A percentile compares a stretch with the other conserved stretches of the same genome.
These are phyloP conservation scores for Dictyostelium capitatum DNA, from an alignment of 78 protist species.

Conservation along the genomic window DNA sequence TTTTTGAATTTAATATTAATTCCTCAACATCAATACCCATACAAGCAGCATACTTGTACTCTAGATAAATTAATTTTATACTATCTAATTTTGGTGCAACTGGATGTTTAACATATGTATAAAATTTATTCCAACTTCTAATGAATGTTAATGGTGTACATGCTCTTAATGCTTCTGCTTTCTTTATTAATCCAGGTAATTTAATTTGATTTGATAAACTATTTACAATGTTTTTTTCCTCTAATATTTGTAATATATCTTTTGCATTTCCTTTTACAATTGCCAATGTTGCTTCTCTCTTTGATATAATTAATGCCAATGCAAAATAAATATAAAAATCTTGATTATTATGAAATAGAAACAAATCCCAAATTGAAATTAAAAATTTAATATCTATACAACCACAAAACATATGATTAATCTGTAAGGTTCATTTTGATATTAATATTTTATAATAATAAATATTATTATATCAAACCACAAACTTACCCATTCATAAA, in stretches of 20 bases:
- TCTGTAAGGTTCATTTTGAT: not conserved
- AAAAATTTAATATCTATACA: slow-evolving; percentile 51
- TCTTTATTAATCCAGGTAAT: slow-evolving; percentile 53
- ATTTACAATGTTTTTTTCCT: slow-evolving; percentile 39
- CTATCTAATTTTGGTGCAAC: slow-evolving; percentile 39
- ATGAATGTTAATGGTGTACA: slow-evolving; percentile 63
- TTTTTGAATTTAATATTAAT: slow-evolving; percentile 54
- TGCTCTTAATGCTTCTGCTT: slow-evolving; percentile 33
- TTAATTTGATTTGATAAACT: slow-evolving; percentile 48
- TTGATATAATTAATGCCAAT: slow-evolving; percentile 42
- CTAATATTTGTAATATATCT: slow-evolving; percentile 28
- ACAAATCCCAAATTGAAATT: slow-evolving; percentile 60
- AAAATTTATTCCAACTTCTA: slow-evolving; percentile 60
- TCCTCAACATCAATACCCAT: slow-evolving; percentile 77
- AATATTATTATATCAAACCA: not conserved
- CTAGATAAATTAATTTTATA: slow-evolving; percentile 44
- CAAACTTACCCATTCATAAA: slow-evolving; percentile 64
- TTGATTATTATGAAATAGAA: slow-evolving; percentile 54
- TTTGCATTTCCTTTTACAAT: slow-evolving; percentile 25
- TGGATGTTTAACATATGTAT: slow-evolving; percentile 59
- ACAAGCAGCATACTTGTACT: slow-evolving; percentile 59
- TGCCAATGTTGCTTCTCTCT: slow-evolving; percentile 48
- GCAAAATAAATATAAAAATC: slow-evolving; percentile 71
- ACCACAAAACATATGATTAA: slow-evolving; percentile 78
- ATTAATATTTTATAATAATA: not conserved